Evolutionary conservation across 1,139 yeast genomes (phyloP).

Genomic region (Geotrichum histeridarum): DNA sequence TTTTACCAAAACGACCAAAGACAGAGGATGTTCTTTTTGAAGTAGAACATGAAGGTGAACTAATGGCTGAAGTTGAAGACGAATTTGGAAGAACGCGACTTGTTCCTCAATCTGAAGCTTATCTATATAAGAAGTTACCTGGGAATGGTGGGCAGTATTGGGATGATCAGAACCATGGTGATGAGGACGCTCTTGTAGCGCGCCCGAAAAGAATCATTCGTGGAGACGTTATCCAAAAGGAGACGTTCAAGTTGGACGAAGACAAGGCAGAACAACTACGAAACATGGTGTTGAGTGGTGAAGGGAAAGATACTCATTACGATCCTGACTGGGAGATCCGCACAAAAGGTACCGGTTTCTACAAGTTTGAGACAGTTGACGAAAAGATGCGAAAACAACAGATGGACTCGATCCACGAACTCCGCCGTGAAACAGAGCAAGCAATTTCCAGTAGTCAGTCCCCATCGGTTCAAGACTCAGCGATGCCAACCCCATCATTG

Average conservation of each 20-base stretch:
- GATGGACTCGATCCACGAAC: conserved; percentile 7
- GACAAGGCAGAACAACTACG: conserved; percentile 10
- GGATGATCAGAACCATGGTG: background rate
- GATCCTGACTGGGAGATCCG: conserved; percentile 19
- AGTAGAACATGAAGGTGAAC: conserved; percentile 12
- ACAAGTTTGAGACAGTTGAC: conserved; percentile 12
- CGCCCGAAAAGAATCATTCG: conserved; percentile 10
- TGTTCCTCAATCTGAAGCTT: conserved; percentile 24
- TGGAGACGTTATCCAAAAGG: conserved; percentile 15
- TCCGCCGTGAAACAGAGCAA: conserved; percentile 9
- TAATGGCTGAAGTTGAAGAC: conserved; percentile 33
- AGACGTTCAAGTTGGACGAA: conserved; percentile 14
- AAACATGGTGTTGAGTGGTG: background rate
- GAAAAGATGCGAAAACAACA: conserved; percentile 8
- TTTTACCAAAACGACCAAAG: background rate
- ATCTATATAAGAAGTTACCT: conserved; percentile 11
- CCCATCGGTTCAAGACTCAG: background rate
- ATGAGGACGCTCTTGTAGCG: conserved; percentile 6
- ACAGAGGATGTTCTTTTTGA: conserved; percentile 11
- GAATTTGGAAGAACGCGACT: conserved; percentile 35
- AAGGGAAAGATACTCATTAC: conserved; percentile 10
- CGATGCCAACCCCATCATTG: background rate
- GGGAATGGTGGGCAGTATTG: background rate
- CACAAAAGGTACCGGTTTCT: conserved; percentile 18
- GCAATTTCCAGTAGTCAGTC: background rate